Evolutionary conservation across 441 rosid species (phyloP).

Genomic region (Pelargonium fulgidum): DNA sequence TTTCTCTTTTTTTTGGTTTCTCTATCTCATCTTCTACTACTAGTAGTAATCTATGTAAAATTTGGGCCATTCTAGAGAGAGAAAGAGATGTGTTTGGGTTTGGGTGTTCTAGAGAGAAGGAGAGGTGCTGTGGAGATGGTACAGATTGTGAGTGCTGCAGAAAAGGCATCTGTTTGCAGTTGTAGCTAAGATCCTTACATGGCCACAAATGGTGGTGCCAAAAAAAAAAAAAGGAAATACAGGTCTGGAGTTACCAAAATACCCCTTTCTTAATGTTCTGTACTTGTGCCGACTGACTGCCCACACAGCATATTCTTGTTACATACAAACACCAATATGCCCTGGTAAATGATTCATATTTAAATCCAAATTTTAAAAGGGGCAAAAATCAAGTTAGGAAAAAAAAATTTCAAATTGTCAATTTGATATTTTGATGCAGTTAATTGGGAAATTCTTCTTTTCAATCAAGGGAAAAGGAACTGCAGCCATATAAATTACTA

Average conservation of each 20-base stretch:
- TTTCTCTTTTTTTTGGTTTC: slow-evolving; percentile 12
- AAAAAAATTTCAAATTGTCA: too few species aligned
- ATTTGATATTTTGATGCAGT: too few species aligned
- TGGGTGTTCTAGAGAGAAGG: too few species aligned
- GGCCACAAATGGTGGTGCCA: slow-evolving; percentile 17
- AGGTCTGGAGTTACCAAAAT: slow-evolving; percentile 14
- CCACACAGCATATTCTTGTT: neutral
- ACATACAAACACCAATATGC: neutral
- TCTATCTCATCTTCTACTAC: slow-evolving; percentile 14
- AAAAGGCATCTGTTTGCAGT: neutral
- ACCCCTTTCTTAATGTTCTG: slow-evolving; percentile 7
- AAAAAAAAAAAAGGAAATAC: neutral
- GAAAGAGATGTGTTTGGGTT: neutral
- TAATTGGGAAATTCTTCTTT: too few species aligned
- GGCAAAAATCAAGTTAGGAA: too few species aligned
- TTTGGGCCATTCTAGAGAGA: slow-evolving; percentile 24
- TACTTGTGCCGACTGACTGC: neutral
- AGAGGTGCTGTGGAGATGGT: neutral
- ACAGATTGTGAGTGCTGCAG: slow-evolving; percentile 5
- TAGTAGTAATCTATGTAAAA: neutral
- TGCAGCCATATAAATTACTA: too few species aligned
- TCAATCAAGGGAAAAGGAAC: too few species aligned
- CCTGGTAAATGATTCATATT: neutral
- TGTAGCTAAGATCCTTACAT: slow-evolving; percentile 2
- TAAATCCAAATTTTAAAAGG: too few species aligned